Evolutionary conservation across 2,329 filamentous ascomycete genomes (phyloP).

Genomic region (Rhynchosporium agropyri): DNA sequence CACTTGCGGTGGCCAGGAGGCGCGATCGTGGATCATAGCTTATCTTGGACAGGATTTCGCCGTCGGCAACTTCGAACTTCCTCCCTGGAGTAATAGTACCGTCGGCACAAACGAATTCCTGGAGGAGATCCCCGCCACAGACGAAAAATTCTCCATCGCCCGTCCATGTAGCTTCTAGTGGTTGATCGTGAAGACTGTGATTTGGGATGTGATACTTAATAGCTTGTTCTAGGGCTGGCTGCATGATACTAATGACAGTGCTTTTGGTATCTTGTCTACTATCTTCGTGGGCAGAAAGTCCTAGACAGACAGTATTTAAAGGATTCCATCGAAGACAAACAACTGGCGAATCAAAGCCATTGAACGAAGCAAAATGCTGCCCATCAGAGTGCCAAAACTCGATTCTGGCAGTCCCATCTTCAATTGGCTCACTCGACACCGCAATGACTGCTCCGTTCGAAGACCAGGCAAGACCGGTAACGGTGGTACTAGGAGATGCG

Average conservation of each 20-base stretch:
- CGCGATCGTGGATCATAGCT: constrained; percentile 58
- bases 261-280: constrained; percentile 55
- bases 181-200: constrained; percentile 54
- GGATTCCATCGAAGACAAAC: constrained; percentile 65
- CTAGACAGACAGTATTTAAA: constrained; percentile 56
- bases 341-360: constrained; percentile 61
- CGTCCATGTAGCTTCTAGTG: constrained; percentile 63
- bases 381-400: constrained; percentile 60
- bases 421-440: constrained; percentile 56
- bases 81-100: constrained; percentile 50
- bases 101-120: constrained; percentile 52
- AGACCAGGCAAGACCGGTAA: constrained; percentile 64
- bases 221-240: constrained; percentile 23
- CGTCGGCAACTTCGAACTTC: constrained; percentile 56
- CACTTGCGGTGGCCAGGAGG: constrained; percentile 60
- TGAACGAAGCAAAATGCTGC: constrained; percentile 54
- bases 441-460: constrained; percentile 58
- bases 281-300: constrained; percentile 58
- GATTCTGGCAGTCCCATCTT: constrained; percentile 52
- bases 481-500: constrained; percentile 53
- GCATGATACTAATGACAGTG: constrained; percentile 58
- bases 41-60: constrained; percentile 58
- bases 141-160: constrained; percentile 60
- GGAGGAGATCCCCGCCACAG: constrained; percentile 58
- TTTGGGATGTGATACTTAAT: constrained; percentile 52